Conservation (phyloP, 2,329 filamentous ascomycete genomes). For the Sporothrix pallida region DNA sequence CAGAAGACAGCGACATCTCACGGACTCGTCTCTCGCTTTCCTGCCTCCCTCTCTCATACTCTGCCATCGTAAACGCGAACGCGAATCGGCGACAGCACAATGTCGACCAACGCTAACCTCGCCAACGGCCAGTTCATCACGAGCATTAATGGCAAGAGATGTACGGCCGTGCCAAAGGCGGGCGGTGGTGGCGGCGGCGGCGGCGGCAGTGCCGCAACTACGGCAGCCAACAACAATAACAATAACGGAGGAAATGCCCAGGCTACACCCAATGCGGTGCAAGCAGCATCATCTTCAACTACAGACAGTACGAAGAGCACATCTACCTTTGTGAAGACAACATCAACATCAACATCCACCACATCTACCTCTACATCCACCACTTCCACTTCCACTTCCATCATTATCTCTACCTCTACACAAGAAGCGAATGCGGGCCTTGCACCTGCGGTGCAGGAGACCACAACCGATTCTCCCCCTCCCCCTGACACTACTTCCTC, state of each 20-base stretch:
- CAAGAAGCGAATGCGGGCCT: slow-evolving; percentile 31
- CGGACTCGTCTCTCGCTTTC: background rate
- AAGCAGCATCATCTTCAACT: slow-evolving; percentile 22
- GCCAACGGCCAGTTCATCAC: slow-evolving; percentile 57
- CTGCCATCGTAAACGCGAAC: background rate
- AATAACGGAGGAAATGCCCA: slow-evolving; percentile 32
- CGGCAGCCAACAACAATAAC: slow-evolving; percentile 33
- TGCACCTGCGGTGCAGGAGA: slow-evolving; percentile 30
- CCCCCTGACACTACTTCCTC: slow-evolving; percentile 13
- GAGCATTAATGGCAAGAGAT: slow-evolving; percentile 56
- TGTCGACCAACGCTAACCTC: slow-evolving; percentile 53
- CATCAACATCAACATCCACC: slow-evolving; percentile 37
- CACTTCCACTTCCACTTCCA: slow-evolving; percentile 25
- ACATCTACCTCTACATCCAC: slow-evolving; percentile 36
- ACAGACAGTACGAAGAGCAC: slow-evolving; percentile 48
- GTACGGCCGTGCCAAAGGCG: slow-evolving; percentile 58
- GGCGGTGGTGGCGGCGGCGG: slow-evolving; percentile 34
- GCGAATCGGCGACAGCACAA: slow-evolving; percentile 39
- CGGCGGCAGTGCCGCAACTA: slow-evolving; percentile 34
- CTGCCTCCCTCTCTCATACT: background rate
- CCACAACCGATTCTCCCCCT: slow-evolving; percentile 32
- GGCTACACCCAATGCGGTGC: slow-evolving; percentile 17
- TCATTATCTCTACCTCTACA: slow-evolving; percentile 4
- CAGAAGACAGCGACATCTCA: slow-evolving; percentile 30
- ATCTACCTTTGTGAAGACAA: slow-evolving; percentile 36